These are phyloP conservation scores for Tolypocladium tropicale DNA, from an alignment of 2,329 filamentous ascomycete genomes.

Conservation along the genomic window DNA sequence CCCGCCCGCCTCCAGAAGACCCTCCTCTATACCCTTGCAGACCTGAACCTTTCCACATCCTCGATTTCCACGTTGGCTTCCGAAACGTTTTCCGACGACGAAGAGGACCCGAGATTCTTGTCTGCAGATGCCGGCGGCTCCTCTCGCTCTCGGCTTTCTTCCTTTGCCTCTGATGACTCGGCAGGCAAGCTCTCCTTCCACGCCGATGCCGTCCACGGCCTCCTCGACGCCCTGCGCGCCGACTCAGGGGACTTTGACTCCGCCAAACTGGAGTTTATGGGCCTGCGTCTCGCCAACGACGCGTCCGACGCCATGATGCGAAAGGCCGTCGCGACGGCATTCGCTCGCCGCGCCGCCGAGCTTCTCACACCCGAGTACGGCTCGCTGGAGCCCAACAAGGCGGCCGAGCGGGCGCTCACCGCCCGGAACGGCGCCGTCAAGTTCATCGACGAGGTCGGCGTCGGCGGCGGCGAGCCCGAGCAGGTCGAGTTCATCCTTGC, in stretches of 20 bases:
- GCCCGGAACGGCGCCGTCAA: conserved; percentile 40
- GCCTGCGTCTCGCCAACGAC: conserved; percentile 81
- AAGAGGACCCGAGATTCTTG: conserved; percentile 54
- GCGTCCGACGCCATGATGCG: conserved; percentile 85
- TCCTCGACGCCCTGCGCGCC: conserved; percentile 76
- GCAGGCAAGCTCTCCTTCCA: conserved; percentile 57
- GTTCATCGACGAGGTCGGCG: conserved; percentile 49
- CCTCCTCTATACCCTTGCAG: conserved; percentile 43
- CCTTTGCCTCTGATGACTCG: conserved; percentile 64
- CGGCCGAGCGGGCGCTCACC: conserved; percentile 51
- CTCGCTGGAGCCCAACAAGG: conserved; percentile 49
- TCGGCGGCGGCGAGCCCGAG: conserved; percentile 58
- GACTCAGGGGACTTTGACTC: conserved; percentile 69
- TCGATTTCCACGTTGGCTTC: conserved; percentile 53
- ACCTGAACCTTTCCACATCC: conserved; percentile 42
- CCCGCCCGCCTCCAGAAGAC: conserved; percentile 42
- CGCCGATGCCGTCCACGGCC: conserved; percentile 72
- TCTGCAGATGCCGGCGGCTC: conserved; percentile 21
- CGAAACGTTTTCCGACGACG: conserved; percentile 54
- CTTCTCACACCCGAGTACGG: conserved; percentile 44
- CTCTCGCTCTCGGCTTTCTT: conserved; percentile 56
- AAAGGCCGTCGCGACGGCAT: conserved; percentile 73
- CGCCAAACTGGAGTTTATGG: conserved; percentile 82
- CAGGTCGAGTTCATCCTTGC: conserved; percentile 79
- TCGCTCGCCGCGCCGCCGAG: conserved; percentile 71